Percentiles rank a stretch among this genome's conserved stretches.
These are phyloP conservation scores for Verticillium tricorpus DNA, from an alignment of 2,329 filamentous ascomycete species.

Conservation along the genomic window DNA sequence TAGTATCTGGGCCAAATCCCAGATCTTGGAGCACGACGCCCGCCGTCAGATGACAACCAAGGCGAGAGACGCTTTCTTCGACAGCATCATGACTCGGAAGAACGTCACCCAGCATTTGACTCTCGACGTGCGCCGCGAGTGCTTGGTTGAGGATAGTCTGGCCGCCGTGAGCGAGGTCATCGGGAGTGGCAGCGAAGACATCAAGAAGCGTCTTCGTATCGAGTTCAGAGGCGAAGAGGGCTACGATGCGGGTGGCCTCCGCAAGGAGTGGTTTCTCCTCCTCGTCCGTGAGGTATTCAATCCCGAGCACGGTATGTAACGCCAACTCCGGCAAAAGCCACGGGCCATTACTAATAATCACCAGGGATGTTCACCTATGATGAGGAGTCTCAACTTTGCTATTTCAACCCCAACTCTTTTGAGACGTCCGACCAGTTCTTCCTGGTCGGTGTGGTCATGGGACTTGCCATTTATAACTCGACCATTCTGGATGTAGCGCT, in stretches of 20 bases:
- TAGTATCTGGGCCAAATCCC: conserved; percentile 88
- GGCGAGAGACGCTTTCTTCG: conserved; percentile 85
- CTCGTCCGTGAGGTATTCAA: conserved; percentile 88
- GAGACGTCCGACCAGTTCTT: conserved; percentile 92
- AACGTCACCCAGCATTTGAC: conserved; percentile 73
- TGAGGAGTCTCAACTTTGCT: conserved; percentile 84
- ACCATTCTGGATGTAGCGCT: conserved; percentile 86
- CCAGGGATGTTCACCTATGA: conserved; percentile 88
- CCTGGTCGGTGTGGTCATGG: conserved; percentile 80
- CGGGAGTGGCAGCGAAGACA: conserved; percentile 73
- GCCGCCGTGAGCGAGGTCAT: conserved; percentile 81
- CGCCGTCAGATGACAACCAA: conserved; percentile 85
- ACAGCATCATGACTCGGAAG: conserved; percentile 74
- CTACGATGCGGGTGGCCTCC: conserved; percentile 80
- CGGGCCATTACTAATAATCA: conserved; percentile 8
- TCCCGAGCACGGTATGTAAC: conserved; percentile 72
- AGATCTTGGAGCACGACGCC: conserved; percentile 83
- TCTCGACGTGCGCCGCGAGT: conserved; percentile 75
- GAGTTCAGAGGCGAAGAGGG: conserved; percentile 86
- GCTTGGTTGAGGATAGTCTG: conserved; percentile 82
- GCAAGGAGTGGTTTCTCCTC: conserved; percentile 93
- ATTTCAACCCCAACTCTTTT: conserved; percentile 87
- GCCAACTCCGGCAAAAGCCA: too few species aligned
- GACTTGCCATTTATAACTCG: conserved; percentile 90
- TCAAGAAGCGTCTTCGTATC: conserved; percentile 86